Base-by-base conservation (phyloP, 176 grass and related monocot genomes). In the Tillandsia fasciculata region DNA sequence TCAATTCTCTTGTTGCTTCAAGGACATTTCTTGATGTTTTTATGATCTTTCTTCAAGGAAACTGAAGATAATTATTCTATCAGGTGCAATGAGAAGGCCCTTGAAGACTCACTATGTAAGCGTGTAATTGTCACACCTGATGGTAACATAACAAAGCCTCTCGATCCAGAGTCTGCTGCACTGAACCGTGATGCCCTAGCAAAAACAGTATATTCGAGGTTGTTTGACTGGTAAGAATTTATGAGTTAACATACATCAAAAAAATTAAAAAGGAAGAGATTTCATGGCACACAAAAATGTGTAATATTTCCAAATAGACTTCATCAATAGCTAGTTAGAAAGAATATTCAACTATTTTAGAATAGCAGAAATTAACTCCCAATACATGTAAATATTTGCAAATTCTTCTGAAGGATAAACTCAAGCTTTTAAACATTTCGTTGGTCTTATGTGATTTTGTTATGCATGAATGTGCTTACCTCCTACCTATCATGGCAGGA, bases 61-160 rank as follows among this genome's bases (percentile, higher is more conserved):
- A 58, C 15, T 85, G 64, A 78, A 81, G 11, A 64, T 49, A 73
- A 1, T 77, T 4, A 51, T 63, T 72, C 15, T 42, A 42, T 76
- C 70, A 96, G 92, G 92, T 96, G 92, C 74, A 75, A 96, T 0
- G 76, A 83, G 58, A 89, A 96, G 76, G 11, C 73, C 28, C 92
- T 96, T 56, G 78, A 87, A 77, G 83, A 87, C 76, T 96, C 92
- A 50, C 79, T 96, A 26, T 96, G 92, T 52, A 73, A 92, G 77
- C 84, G 92, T 67, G 86, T 96, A 68, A 96, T 96, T 57, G 88
- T 91, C 56, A 96, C 92, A 71, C 92, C 88, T 48, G 92, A 96
- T 76, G 92, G 88, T 61, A 96, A 96, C 71, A 96, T 96, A 63
- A 91, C 88, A 68, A 91, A 96, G 79, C 88, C 76, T 74, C 88